Conservation (phyloP, 306 rosid species). For the Quercus aquifolioides region DNA sequence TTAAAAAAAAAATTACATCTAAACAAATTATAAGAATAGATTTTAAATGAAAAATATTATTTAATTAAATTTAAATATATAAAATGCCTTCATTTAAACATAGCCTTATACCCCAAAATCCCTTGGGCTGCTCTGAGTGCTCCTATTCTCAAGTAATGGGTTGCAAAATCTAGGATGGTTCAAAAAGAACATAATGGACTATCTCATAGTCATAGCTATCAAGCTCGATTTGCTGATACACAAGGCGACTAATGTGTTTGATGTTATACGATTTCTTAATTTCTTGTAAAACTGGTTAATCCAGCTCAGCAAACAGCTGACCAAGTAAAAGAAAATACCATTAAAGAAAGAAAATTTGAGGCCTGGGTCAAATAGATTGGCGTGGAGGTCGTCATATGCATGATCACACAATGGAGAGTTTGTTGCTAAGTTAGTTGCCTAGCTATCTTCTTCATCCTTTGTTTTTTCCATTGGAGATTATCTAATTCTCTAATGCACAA, state of each 20-base stretch:
- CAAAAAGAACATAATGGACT: not conserved
- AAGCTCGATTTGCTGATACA: not conserved
- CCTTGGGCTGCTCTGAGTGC: too few species aligned
- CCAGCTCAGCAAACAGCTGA: not conserved
- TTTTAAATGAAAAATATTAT: too few species aligned
- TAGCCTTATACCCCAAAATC: too few species aligned
- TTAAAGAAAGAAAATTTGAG: not conserved
- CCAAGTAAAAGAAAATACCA: not conserved
- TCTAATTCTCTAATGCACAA: too few species aligned
- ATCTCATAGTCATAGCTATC: not conserved
- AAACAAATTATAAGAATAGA: too few species aligned
- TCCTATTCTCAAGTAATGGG: too few species aligned
- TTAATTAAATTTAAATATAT: too few species aligned
- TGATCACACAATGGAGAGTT: too few species aligned
- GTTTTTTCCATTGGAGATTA: not conserved
- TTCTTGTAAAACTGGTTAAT: conserved; percentile 1
- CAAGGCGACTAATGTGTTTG: not conserved
- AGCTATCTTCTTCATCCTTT: not conserved
- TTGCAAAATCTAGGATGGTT: too few species aligned
- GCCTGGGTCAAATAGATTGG: conserved; percentile 4
- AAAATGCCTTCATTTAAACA: too few species aligned
- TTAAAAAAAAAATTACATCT: too few species aligned
- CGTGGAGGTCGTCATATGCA: conserved; percentile 4
- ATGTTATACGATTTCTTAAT: too few species aligned
- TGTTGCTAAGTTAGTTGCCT: not conserved